Evolutionary conservation across 1,284 basidiomycete species (phyloP), one percentile per base, ranked within the genome.

Genomic region (Earliella scabrosa): DNA sequence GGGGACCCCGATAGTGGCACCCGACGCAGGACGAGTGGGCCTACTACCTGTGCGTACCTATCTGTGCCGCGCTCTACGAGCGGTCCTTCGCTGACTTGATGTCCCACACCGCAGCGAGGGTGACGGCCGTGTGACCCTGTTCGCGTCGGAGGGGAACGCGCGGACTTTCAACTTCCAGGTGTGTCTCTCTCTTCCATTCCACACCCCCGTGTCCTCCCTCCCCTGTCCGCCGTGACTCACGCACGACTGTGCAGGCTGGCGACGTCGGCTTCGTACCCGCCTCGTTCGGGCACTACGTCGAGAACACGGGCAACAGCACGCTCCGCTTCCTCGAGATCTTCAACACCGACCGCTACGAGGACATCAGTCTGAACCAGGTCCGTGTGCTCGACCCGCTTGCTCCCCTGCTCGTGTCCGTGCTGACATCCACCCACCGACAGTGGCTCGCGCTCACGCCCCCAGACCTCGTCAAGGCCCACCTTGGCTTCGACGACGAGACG

Each of bases 1-100:
- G n/a, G n/a, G n/a, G n/a, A n/a, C n/a, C n/a, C n/a, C n/a, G n/a
- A 14, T 54, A 90, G 82, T 91, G 88, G 87, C 88, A 90, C 67
- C 87, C 87, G 4, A 88, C 85, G 23, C 77, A 86, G 67, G 81
- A 83, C 61, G 86, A 88, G 70, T 88, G 86, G 86, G 78, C 75
- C 46, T 86, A 82, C 71, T 85, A 73, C 61, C 50, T 78, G 75
- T 77, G 49, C 31, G 73, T 62, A 23, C 9, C 11, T 13, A 5
- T 11, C 11, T 13, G 3, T 23, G 24, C 9, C 23, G 20, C 39
- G 14, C 16, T 18, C 16, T 18, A n/a, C 16, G 11, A 16, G 32
- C 32, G 32, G 32, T 13, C 9, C n/a, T n/a, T n/a, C n/a, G n/a
- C n/a, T n/a, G n/a, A n/a, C n/a, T n/a, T n/a, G n/a, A n/a, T n/a